Base-by-base conservation (phyloP, 345 rosid genomes). In the Melaleuca quinquenervia region DNA sequence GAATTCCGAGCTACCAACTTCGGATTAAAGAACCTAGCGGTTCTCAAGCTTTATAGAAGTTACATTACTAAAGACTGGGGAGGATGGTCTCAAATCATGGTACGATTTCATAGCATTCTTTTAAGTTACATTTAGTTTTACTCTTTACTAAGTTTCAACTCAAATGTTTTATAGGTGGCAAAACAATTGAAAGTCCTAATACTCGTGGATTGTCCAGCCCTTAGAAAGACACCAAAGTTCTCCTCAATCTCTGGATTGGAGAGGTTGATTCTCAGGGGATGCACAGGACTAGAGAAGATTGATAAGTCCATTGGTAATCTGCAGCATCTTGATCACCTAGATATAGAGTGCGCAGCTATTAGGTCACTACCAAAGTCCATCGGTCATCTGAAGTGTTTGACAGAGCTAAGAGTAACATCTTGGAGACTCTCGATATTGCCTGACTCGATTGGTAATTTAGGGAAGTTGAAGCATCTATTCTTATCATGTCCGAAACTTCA, bases 231-330 rank as follows among this genome's bases (percentile, higher is more conserved):
- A 2, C 64, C 29, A 2, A 10, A 26, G 64, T 56, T 26, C 64
- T 11, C 7, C 0, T 0, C 64, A 56, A 26, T 56, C 29, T 56
- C 7, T 1, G 2, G 6, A 2, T 10, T 26, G 1, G 64, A 56
- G 64, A 56, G 29, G 10, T 56, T 56, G 6, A 56, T 56, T 0
- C 64, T 56, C 11, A 26, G 29, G 4, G 41, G 41, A 26, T 56
- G 64, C 64, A 26, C 2, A 5, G 7, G 11, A 56, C 64, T 56
- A 2, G 6, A 15, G 26, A 56, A 56, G 29, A 56, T 56, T 3
- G 64, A 26, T 3, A 3, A 11, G 29, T 56, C 64, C 64, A 56
- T 56, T 0, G 29, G 64, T 0, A 0, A 9, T 56, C 5, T 56
- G 26, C 29, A 56, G 2, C 29, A 56, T 56, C 64, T 56, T 56